A percentile compares a stretch with the other conserved stretches of the same genome.
Conservation (phyloP, 164 flowering plant genomes). For the Stephania japonica region DNA sequence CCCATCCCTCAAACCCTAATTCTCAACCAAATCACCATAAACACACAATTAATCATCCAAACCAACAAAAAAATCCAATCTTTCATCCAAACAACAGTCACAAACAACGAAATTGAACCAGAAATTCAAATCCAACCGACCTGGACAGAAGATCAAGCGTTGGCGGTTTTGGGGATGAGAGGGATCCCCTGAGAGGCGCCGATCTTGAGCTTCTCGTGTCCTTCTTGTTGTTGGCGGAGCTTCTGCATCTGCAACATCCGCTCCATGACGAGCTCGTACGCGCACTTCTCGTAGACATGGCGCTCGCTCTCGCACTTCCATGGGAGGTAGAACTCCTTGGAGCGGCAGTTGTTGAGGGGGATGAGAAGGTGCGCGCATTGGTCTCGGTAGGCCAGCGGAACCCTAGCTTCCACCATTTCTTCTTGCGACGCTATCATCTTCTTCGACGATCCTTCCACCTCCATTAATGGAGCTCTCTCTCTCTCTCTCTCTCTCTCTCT, state of each 20-base stretch:
- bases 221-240: constrained; percentile 41
- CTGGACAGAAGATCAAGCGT: constrained; percentile 28
- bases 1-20: neutral
- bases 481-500: neutral
- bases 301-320: constrained; percentile 98
- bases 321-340: constrained; percentile 78
- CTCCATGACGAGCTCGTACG: constrained; percentile 97
- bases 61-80: too few species aligned
- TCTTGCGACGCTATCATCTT: constrained; percentile 92
- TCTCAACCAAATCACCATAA: neutral
- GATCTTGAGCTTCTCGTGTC: constrained; percentile 33
- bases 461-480: constrained; percentile 31
- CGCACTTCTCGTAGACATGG: constrained; percentile 92
- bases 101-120: too few species aligned
- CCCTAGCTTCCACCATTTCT: constrained; percentile 79
- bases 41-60: neutral
- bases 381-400: constrained; percentile 85
- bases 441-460: constrained; percentile 87
- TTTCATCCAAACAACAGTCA: too few species aligned
- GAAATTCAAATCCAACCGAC: neutral
- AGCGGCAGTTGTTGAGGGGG: constrained; percentile 92
- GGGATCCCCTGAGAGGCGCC: constrained; percentile 44
- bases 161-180: constrained; percentile 68
- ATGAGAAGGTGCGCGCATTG: constrained; percentile 93
- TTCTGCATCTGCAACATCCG: constrained; percentile 93